These are phyloP conservation scores for Ascochyta koolunga DNA, from an alignment of 2,329 filamentous ascomycete genomes.

Conservation along the genomic window DNA sequence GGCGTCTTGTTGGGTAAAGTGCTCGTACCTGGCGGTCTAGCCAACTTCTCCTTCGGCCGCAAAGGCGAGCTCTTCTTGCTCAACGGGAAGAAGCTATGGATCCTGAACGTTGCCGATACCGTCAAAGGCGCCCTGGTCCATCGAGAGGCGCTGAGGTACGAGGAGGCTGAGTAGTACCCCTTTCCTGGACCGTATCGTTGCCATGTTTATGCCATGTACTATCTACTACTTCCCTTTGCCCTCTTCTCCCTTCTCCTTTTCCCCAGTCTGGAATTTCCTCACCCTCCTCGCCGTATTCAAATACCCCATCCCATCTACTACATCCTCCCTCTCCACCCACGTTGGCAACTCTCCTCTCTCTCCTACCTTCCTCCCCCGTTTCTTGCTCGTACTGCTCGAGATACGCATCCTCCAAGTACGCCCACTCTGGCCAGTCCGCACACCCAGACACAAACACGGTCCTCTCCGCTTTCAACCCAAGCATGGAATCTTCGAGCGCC, in stretches of 20 bases:
- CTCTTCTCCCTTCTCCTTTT: slow-evolving; percentile 3
- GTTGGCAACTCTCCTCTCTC: slow-evolving; percentile 12
- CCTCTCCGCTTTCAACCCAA: slow-evolving; percentile 28
- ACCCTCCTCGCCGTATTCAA: slow-evolving; percentile 37
- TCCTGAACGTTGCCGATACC: slow-evolving; percentile 10
- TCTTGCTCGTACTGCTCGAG: slow-evolving; percentile 8
- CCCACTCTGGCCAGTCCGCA: slow-evolving; percentile 43
- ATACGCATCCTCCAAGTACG: slow-evolving; percentile 42
- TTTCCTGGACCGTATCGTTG: neutral
- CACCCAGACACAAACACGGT: slow-evolving; percentile 43
- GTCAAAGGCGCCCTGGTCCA: slow-evolving; percentile 21
- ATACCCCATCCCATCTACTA: slow-evolving; percentile 39
- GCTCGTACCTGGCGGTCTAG: slow-evolving; percentile 44
- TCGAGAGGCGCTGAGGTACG: slow-evolving; percentile 7
- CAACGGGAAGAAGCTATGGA: slow-evolving; percentile 45
- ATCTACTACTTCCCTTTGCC: neutral
- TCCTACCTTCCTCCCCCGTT: slow-evolving; percentile 11
- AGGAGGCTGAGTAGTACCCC: slow-evolving; percentile 4
- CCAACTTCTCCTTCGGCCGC: slow-evolving; percentile 57
- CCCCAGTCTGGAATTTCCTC: slow-evolving; percentile 34
- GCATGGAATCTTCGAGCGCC: slow-evolving; percentile 32
- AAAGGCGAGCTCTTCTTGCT: slow-evolving; percentile 56
- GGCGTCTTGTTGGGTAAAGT: slow-evolving; percentile 52
- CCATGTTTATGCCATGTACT: neutral
- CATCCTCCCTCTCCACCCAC: slow-evolving; percentile 31